These are phyloP conservation scores for Leptographium radiaticola DNA, from an alignment of 2,329 filamentous ascomycete genomes.

Conservation along the genomic window DNA sequence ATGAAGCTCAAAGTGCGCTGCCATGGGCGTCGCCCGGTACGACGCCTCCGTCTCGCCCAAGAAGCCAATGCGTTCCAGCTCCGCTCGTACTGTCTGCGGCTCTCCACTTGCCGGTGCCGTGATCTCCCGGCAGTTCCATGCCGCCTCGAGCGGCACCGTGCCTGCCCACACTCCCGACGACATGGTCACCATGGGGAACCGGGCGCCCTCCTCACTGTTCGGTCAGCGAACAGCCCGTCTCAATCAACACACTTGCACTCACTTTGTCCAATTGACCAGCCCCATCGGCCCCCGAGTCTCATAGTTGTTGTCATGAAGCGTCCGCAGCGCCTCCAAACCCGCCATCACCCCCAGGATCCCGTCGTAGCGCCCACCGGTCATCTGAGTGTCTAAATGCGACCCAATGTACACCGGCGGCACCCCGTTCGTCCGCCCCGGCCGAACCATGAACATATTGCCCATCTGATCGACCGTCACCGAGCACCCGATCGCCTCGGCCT, in stretches of 20 bases:
- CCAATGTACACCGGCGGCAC: constrained; percentile 55
- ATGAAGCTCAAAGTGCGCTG: constrained; percentile 71
- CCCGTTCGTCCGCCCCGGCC: constrained; percentile 51
- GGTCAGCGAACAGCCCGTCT: neutral
- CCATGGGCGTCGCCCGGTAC: constrained; percentile 49
- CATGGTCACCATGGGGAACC: constrained; percentile 64
- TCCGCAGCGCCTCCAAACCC: constrained; percentile 58
- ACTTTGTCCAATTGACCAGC: constrained; percentile 70
- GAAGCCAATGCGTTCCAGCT: constrained; percentile 61
- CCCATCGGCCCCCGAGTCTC: constrained; percentile 60
- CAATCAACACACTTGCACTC: constrained; percentile 6
- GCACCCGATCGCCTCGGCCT: constrained; percentile 51
- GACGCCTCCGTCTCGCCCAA: constrained; percentile 46
- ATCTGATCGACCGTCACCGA: constrained; percentile 57
- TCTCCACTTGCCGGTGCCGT: constrained; percentile 23
- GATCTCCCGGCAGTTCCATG: constrained; percentile 50
- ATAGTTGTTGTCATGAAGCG: constrained; percentile 52
- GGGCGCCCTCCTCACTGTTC: constrained; percentile 61
- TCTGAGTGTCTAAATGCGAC: constrained; percentile 55
- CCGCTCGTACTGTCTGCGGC: constrained; percentile 48
- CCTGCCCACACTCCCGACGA: constrained; percentile 67
- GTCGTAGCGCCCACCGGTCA: constrained; percentile 56
- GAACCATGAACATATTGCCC: constrained; percentile 69
- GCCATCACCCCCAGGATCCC: constrained; percentile 65
- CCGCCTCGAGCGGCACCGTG: constrained; percentile 44